phyloP scores from a whole-genome alignment of 176 grass and related monocot species.

The Paspalum notatum region DNA sequence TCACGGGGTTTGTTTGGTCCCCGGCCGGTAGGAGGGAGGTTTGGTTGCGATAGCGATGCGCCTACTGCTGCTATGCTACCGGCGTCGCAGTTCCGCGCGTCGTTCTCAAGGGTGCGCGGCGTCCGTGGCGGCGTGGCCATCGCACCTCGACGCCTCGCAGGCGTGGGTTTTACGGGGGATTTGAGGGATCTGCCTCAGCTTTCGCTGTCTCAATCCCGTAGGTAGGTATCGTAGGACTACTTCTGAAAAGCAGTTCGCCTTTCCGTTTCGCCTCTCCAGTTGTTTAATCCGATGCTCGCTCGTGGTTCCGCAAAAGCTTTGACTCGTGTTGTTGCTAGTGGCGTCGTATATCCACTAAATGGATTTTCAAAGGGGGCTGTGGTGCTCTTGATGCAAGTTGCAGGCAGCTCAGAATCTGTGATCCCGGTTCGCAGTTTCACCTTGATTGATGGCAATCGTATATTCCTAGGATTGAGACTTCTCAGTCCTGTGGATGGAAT shows the following conservation, averaged over 20 bases:
- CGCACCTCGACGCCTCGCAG: not conserved
- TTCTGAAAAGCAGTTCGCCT: constrained; percentile 29
- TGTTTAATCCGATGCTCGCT: constrained; percentile 35
- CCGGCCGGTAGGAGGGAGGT: not conserved
- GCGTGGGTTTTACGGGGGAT: constrained; percentile 17
- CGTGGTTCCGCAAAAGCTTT: constrained; percentile 31
- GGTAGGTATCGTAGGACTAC: constrained; percentile 1
- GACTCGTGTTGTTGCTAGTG: constrained; percentile 26
- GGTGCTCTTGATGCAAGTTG: not conserved
- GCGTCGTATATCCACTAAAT: not conserved
- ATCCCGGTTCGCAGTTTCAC: constrained; percentile 12
- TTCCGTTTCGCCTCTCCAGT: constrained; percentile 30
- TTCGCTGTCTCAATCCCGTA: constrained; percentile 24
- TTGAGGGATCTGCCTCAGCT: constrained; percentile 54
- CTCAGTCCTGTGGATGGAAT: constrained; percentile 26
- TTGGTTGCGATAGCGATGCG: constrained; percentile 35
- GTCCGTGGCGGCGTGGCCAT: constrained; percentile 4
- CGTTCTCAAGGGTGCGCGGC: constrained; percentile 29
- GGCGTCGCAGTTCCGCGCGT: constrained; percentile 40
- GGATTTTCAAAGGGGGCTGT: not conserved
- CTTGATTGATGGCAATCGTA: not conserved
- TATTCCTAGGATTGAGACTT: constrained; percentile 16
- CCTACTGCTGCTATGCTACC: not conserved
- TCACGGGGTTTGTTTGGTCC: constrained; percentile 1
- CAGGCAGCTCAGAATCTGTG: not conserved